Percentiles rank a stretch among this genome's conserved stretches.
Conservation (phyloP, 352 stramenopile species). For the Plasmopara viticola region DNA sequence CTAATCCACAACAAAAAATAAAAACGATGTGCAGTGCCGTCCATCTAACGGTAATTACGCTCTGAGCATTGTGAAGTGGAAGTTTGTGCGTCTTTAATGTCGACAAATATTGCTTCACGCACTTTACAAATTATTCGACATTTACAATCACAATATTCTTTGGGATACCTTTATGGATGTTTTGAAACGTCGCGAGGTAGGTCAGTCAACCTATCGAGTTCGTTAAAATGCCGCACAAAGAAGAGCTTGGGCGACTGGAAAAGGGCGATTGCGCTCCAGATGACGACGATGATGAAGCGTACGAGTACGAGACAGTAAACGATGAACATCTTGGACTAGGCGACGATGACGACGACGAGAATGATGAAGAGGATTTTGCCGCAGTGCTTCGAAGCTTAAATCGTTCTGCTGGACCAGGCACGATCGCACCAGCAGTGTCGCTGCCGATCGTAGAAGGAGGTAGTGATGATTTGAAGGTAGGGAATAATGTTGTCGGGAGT, state of each 20-base stretch:
- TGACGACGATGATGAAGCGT: constrained; percentile 76
- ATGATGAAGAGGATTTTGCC: constrained; percentile 87
- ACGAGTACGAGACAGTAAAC: constrained; percentile 77
- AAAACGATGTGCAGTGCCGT: too few relatives aligned
- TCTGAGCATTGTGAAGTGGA: too few relatives aligned
- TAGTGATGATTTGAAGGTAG: too few relatives aligned
- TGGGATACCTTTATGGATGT: too few relatives aligned
- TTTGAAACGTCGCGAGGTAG: too few relatives aligned
- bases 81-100: too few relatives aligned
- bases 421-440: constrained; percentile 7
- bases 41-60: too few relatives aligned
- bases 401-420: constrained; percentile 31
- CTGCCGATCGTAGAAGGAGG: too few relatives aligned
- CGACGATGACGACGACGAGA: constrained; percentile 67
- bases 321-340: constrained; percentile 40
- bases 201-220: neutral
- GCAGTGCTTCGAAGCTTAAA: constrained; percentile 68
- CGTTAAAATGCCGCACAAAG: constrained; percentile 30
- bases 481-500: constrained; percentile 15
- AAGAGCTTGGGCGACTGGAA: constrained; percentile 15
- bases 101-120: too few relatives aligned
- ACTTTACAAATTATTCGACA: too few relatives aligned
- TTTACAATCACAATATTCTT: too few relatives aligned
- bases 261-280: constrained; percentile 27
- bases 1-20: too few relatives aligned